Percentiles rank a stretch among this genome's conserved stretches.
These are phyloP conservation scores for Parachaetomium inaequale DNA, from an alignment of 495 filamentous ascomycete genomes.

Conservation along the genomic window DNA sequence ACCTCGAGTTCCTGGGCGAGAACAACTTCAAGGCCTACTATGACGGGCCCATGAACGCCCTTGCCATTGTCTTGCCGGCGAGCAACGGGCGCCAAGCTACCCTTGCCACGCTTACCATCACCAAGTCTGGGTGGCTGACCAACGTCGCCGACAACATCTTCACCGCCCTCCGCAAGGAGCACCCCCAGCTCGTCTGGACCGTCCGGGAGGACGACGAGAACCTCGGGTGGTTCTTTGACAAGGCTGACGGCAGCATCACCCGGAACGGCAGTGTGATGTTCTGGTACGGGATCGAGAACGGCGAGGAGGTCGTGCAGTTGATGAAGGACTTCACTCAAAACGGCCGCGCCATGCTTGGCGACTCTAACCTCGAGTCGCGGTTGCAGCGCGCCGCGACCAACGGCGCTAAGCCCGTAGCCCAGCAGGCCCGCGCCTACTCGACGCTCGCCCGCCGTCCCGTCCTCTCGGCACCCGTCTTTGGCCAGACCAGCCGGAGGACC, in stretches of 20 bases:
- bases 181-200: slow-evolving; percentile 91
- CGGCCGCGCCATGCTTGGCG: slow-evolving; percentile 83
- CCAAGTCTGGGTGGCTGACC: slow-evolving; percentile 90
- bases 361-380: slow-evolving; percentile 82
- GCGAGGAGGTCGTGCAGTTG: slow-evolving; percentile 79
- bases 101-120: slow-evolving; percentile 90
- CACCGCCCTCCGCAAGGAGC: slow-evolving; percentile 86
- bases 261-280: slow-evolving; percentile 86
- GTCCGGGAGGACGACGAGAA: slow-evolving; percentile 97
- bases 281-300: slow-evolving; percentile 88
- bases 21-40: slow-evolving; percentile 90
- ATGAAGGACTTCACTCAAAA: slow-evolving; percentile 84
- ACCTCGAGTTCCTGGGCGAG: slow-evolving; percentile 69
- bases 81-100: slow-evolving; percentile 59
- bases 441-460: slow-evolving; percentile 46
- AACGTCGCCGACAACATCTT: slow-evolving; percentile 99
- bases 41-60: slow-evolving; percentile 92
- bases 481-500: slow-evolving; percentile 40
- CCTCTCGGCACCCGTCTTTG: slow-evolving; percentile 20
- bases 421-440: slow-evolving; percentile 65
- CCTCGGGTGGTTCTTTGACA: slow-evolving; percentile 97
- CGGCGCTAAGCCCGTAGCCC: slow-evolving; percentile 42
- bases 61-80: slow-evolving; percentile 86
- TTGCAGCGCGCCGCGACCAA: slow-evolving; percentile 71
- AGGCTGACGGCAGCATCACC: slow-evolving; percentile 87